A percentile compares a stretch with the other conserved stretches of the same genome.
Evolutionary conservation across 495 filamentous ascomycete genomes (phyloP).

Genomic region (Tetracladium setigerum): DNA sequence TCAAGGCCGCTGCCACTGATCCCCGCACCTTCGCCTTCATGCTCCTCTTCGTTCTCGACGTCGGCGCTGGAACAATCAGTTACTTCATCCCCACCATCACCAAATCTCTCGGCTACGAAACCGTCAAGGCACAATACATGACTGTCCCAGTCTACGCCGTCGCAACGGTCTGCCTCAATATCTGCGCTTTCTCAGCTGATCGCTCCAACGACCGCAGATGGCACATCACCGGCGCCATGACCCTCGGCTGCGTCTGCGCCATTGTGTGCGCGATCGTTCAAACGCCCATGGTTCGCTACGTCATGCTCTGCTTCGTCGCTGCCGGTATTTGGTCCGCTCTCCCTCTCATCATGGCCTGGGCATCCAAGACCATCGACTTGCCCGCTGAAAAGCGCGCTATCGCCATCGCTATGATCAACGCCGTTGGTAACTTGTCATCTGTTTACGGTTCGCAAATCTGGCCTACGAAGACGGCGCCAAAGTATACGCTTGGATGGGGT

Average conservation of each 20-base stretch:
- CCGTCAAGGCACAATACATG: constrained; percentile 35
- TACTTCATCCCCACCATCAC: constrained; percentile 49
- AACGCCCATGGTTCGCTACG: constrained; percentile 40
- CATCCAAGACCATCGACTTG: constrained; percentile 35
- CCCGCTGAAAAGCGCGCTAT: constrained; percentile 35
- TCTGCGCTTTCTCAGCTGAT: constrained; percentile 24
- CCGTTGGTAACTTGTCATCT: constrained; percentile 40
- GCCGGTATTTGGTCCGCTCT: constrained; percentile 42
- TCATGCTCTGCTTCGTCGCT: constrained; percentile 43
- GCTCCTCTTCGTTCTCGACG: constrained; percentile 28
- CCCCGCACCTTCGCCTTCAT: constrained; percentile 20
- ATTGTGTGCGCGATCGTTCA: constrained; percentile 36
- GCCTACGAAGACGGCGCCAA: constrained; percentile 21
- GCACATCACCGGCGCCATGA: constrained; percentile 31
- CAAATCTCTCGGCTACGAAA: constrained; percentile 35
- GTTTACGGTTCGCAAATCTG: constrained; percentile 38
- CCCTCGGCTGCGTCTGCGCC: constrained; percentile 31
- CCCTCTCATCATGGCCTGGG: constrained; percentile 35
- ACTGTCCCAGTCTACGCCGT: constrained; percentile 35
- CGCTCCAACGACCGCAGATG: constrained; percentile 16
- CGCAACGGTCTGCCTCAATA: constrained; percentile 32
- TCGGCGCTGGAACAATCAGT: constrained; percentile 35
- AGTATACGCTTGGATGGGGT: constrained; percentile 22
- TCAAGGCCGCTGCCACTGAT: constrained; percentile 23
- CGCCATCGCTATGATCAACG: constrained; percentile 40